Evolutionary conservation across 2,329 filamentous ascomycete species (phyloP).

Genomic region (Botrytis cinerea): DNA sequence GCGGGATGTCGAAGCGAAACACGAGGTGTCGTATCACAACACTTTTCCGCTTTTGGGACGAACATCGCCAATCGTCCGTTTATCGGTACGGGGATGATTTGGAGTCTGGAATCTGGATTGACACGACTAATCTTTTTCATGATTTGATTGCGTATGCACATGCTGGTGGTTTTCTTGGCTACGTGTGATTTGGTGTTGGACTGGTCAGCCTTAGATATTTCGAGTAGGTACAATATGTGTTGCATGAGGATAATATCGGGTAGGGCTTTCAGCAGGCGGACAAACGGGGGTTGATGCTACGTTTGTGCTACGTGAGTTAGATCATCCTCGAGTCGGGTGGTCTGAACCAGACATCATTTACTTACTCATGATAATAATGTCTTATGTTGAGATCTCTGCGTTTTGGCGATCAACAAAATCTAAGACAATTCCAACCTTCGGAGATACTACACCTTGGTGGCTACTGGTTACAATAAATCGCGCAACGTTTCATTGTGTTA

Average conservation of each 20-base stretch:
- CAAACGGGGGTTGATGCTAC: slow-evolving; percentile 8
- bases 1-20: slow-evolving; percentile 20
- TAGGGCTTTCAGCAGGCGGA: slow-evolving; percentile 20
- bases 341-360: not conserved
- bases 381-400: slow-evolving; percentile 6
- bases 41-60: slow-evolving; percentile 14
- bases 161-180: not conserved
- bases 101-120: not conserved
- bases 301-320: not conserved
- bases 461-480: not conserved
- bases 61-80: slow-evolving; percentile 19
- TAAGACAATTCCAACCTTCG: not conserved
- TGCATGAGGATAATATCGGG: slow-evolving; percentile 17
- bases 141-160: slow-evolving; percentile 9
- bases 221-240: slow-evolving; percentile 4
- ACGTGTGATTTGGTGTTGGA: not conserved
- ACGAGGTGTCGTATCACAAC: slow-evolving; percentile 17
- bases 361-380: slow-evolving; percentile 2
- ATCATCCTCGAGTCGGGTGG: slow-evolving; percentile 7
- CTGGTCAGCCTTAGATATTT: slow-evolving; percentile 20
- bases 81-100: not conserved
- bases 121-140: not conserved
- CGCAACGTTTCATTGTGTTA: not conserved
- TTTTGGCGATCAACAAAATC: not conserved
- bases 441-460: not conserved